A percentile compares a stretch with the other conserved stretches of the same genome.
Conservation (phyloP, 345 rosid genomes). For the Arabidopsis thaliana region TAIR10.1 NC_003071.7:16033001-16033500, state of each 20-base stretch:
- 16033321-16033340: not conserved
- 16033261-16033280: not conserved
- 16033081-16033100: not conserved
- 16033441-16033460: not conserved
- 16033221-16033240: not conserved
- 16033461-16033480: not conserved
- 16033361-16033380: not conserved
- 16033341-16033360: not conserved
- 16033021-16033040: conserved; percentile 45
- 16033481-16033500: not conserved
- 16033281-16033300: not conserved
- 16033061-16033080: conserved; percentile 23
- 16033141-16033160: not conserved
- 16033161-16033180: not conserved
- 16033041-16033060: conserved; percentile 59
- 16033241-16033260: not conserved
- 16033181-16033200: not conserved
- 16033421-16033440: not conserved
- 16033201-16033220: not conserved
- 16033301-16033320: not conserved
- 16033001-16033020: conserved; percentile 48
- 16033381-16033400: not conserved
- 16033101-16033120: not conserved
- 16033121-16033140: conserved; percentile 18
- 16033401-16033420: not conserved